Evolutionary conservation across 441 rosid genomes (phyloP).

Genomic region (Euphorbia celastroides): DNA sequence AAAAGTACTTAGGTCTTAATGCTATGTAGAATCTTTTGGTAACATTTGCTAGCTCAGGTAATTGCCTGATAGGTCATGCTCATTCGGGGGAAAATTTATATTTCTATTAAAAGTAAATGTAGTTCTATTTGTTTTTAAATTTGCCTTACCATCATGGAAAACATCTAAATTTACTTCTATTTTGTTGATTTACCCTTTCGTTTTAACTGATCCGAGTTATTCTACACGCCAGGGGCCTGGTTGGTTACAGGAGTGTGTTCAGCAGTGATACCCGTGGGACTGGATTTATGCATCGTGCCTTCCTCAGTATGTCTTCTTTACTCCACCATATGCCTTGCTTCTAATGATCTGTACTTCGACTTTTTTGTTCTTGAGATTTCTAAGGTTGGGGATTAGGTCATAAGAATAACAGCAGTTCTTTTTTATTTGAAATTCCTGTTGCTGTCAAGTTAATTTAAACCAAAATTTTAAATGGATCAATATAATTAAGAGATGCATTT

Average conservation of each 20-base stretch:
- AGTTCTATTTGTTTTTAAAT: neutral
- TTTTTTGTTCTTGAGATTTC: slow-evolving; percentile 1
- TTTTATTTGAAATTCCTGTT: neutral
- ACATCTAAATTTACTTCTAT: neutral
- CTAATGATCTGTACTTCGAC: neutral
- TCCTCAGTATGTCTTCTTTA: slow-evolving; percentile 54
- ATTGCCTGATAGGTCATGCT: neutral
- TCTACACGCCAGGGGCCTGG: slow-evolving; percentile 63
- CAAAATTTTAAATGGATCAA: neutral
- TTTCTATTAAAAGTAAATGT: neutral
- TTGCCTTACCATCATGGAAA: neutral
- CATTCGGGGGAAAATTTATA: neutral
- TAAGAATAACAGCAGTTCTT: neutral
- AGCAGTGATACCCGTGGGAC: slow-evolving; percentile 97
- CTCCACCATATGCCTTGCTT: slow-evolving; percentile 8
- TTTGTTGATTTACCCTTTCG: neutral
- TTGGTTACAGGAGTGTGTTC: slow-evolving; percentile 96
- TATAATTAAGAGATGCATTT: neutral
- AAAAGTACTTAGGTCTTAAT: neutral
- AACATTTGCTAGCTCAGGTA: neutral
- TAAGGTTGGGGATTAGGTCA: slow-evolving; percentile 6
- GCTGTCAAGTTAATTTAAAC: neutral
- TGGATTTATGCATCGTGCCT: slow-evolving; percentile 99
- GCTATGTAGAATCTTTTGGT: neutral
- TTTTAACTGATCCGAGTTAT: slow-evolving; percentile 4